phyloP scores from a whole-genome alignment of 2,329 filamentous ascomycete genomes.

The Sporothrix protearum region DNA sequence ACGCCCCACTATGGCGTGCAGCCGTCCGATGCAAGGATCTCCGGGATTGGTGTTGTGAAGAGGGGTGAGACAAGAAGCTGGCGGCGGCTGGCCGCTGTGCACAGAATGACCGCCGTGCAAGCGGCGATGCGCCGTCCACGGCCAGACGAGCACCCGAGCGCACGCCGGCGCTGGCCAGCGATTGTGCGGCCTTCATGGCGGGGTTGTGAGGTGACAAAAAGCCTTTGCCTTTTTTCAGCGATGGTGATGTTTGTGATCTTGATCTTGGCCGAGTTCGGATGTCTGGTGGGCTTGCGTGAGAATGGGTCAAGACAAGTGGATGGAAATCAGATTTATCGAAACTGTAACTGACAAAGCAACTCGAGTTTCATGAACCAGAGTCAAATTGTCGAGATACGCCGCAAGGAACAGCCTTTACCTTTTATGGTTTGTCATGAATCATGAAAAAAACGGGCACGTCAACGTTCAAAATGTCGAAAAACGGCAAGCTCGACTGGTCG shows the following conservation, averaged over 20 bases:
- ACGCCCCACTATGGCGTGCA: conserved; percentile 44
- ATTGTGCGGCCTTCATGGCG: conserved; percentile 19
- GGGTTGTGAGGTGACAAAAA: background rate
- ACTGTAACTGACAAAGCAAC: no score
- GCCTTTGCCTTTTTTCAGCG: no score
- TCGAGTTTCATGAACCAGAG: background rate
- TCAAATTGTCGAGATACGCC: background rate
- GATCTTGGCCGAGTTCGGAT: conserved; percentile 11
- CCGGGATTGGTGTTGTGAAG: background rate
- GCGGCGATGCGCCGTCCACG: background rate
- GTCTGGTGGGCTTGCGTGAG: background rate
- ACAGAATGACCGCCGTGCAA: conserved; percentile 4
- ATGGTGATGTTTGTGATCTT: background rate
- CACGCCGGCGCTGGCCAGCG: conserved; percentile 5
- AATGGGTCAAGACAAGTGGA: background rate
- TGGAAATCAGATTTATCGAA: background rate
- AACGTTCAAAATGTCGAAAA: conserved; percentile 5
- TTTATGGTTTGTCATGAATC: background rate
- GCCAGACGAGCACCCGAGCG: background rate
- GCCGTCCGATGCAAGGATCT: conserved; percentile 29
- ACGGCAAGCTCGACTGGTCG: background rate
- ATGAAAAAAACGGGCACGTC: conserved; percentile 6
- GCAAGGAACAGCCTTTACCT: background rate
- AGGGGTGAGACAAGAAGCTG: background rate
- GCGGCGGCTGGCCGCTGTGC: background rate